phyloP scores from a whole-genome alignment of 495 filamentous ascomycete species.

The Xylaria sp. region DNA sequence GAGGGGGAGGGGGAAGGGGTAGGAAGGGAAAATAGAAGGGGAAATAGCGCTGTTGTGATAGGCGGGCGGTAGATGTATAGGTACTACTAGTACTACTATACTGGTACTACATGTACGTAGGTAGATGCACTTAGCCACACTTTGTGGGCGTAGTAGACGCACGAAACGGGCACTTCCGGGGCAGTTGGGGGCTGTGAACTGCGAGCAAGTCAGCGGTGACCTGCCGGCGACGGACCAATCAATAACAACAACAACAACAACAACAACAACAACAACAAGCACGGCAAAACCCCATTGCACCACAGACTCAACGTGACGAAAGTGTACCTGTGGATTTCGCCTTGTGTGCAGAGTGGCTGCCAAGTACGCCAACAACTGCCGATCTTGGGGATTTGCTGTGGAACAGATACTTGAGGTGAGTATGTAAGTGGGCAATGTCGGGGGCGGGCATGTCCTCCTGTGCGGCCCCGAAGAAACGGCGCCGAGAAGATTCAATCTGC shows the following conservation, averaged over 20 bases:
- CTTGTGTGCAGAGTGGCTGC: neutral
- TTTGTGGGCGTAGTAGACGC: neutral
- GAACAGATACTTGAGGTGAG: neutral
- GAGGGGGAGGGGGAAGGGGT: too few species aligned
- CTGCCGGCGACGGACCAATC: neutral
- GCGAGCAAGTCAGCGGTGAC: neutral
- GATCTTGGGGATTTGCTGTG: neutral
- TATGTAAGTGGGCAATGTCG: neutral
- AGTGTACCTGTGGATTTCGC: neutral
- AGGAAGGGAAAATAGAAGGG: neutral
- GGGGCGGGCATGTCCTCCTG: too few species aligned
- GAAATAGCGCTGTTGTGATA: neutral
- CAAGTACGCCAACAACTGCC: constrained; percentile 7
- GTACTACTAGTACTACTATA: too few species aligned
- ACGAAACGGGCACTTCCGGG: neutral
- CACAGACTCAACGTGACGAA: neutral
- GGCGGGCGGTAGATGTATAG: neutral
- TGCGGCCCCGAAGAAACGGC: neutral
- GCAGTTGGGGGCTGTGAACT: constrained; percentile 19
- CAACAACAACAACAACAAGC: too few species aligned
- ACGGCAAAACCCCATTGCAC: neutral
- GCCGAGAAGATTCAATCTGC: neutral
- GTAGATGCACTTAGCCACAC: constrained; percentile 23
- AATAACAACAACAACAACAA: too few species aligned
- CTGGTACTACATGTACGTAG: too few species aligned